Percentiles rank a stretch among this genome's conserved stretches.
Conservation (phyloP, 306 rosid species). For the Citrullus mucosospermus region DNA sequence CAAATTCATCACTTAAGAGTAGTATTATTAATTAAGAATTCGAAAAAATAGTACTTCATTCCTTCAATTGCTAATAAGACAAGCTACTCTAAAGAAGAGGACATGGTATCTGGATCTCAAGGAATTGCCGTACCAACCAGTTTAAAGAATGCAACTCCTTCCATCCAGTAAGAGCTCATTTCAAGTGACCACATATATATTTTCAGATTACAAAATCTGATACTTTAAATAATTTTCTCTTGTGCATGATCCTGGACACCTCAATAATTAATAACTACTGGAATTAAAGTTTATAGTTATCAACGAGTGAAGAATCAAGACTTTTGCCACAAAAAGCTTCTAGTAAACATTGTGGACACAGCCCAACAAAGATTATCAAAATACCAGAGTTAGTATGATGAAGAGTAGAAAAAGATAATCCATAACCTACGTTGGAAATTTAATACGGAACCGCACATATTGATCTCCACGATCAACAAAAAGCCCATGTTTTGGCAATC, state of each 20-base stretch:
- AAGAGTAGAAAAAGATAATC: background rate
- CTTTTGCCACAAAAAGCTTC: background rate
- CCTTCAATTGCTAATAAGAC: background rate
- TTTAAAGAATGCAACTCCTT: background rate
- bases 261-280: background rate
- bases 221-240: background rate
- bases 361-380: background rate
- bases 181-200: background rate
- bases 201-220: background rate
- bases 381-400: background rate
- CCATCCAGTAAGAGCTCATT: background rate
- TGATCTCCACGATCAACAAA: conserved; percentile 77
- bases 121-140: background rate
- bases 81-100: background rate
- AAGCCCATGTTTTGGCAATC: conserved; percentile 57
- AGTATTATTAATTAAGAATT: background rate
- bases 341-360: background rate
- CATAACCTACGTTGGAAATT: conserved; percentile 53
- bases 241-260: background rate
- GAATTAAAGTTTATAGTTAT: background rate
- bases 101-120: background rate
- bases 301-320: background rate
- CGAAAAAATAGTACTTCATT: background rate
- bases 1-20: background rate
- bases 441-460: conserved; percentile 64